Base-by-base conservation (phyloP, 2,329 filamentous ascomycete genomes). In the Parascedosporium putredinis region DNA sequence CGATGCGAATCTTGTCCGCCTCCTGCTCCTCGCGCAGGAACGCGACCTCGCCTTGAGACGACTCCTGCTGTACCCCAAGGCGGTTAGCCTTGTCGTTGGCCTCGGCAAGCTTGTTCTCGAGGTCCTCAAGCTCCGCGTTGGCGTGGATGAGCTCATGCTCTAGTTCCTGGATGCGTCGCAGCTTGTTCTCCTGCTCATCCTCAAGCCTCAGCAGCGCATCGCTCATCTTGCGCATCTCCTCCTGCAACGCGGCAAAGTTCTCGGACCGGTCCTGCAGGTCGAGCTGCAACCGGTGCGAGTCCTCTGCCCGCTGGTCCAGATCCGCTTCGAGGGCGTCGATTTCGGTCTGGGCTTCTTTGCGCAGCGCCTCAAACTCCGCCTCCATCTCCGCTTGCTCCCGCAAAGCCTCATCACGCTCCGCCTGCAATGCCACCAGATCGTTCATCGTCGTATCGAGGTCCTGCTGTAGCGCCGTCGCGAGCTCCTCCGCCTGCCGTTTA, bases 21-120 rank as follows among this genome's bases (percentile, higher is more conserved):
- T 98, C 93, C 65, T 98, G 93, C 69, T 98, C 93, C 62, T 98
- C 93, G 2, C 93, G 83, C 47, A 98, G 67, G 75, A 98, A 98
- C 1, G 87, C 83, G 66, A 97, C 94, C 65, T 98, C 93, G 52
- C 84, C 84, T 59, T 96, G 91, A 51, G 86, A 84, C 4, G 88
- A 95, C 66, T 98, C 93, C 55, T 91, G 84, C 61, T 97, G 90
- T 27, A 98, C 88, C 3, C 86, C 84, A 2, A 97, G 75, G 49
- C 90, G 81, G 59, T 95, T 86, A 45, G 86, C 84, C 72, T 97
- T 97, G 57, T 85, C 81, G 60, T 91, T 91, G 5, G 88, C 74
- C 61, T 97, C 91, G 36, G 83, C 76, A 14, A 96, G 78, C 62
- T 86, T 86, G 63, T 85, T 81, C 64, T 96, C 91, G 54, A 95